Conservation (phyloP, 2,329 filamentous ascomycete genomes). For the Fusarium sp. region DNA sequence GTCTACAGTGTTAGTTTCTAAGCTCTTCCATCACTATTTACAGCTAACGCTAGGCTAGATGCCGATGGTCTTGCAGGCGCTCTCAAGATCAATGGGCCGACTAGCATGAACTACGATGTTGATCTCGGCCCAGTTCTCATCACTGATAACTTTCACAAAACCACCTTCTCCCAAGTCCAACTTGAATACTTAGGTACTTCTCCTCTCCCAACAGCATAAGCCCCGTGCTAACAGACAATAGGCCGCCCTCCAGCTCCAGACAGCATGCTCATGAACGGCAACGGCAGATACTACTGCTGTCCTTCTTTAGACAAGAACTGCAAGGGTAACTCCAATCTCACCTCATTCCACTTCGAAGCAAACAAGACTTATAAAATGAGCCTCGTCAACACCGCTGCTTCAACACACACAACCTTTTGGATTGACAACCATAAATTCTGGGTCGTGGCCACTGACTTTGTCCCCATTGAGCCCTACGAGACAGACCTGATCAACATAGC, state of each 20-base stretch:
- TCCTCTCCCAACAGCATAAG: accelerated
- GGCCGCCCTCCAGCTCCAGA: background rate
- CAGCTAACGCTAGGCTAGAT: background rate
- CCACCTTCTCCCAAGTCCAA: background rate
- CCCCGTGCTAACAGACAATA: accelerated
- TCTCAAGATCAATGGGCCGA: background rate
- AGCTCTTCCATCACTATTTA: background rate
- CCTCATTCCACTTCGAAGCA: background rate
- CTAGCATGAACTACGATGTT: background rate
- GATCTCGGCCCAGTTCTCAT: background rate
- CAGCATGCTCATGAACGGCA: slow-evolving; percentile 5
- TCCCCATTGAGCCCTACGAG: background rate
- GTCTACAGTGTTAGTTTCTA: background rate
- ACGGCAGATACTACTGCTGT: background rate
- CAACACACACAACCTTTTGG: background rate
- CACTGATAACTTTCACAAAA: background rate
- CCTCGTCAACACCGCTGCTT: background rate
- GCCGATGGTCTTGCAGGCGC: background rate
- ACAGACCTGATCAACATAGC: background rate
- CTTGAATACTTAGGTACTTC: background rate
- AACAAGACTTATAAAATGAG: slow-evolving; percentile 1
- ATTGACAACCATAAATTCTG: background rate
- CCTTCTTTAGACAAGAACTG: background rate
- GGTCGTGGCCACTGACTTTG: slow-evolving; percentile 2
- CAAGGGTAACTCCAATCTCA: background rate